Evolutionary conservation across 2,329 filamentous ascomycete species (phyloP).

Genomic region (Gyromitra esculenta): DNA sequence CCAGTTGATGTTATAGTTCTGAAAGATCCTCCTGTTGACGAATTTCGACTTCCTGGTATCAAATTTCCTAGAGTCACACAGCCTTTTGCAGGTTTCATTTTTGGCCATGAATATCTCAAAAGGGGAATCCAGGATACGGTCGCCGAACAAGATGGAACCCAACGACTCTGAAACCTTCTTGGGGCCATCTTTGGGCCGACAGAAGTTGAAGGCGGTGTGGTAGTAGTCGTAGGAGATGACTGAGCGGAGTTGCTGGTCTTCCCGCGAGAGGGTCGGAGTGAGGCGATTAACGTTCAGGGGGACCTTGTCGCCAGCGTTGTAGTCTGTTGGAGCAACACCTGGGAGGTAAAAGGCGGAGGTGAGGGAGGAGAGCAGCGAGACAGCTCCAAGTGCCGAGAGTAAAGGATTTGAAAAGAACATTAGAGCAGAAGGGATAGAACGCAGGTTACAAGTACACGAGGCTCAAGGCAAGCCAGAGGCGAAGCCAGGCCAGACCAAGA

Average conservation of each 20-base stretch:
- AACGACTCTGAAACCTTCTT: conserved; percentile 85
- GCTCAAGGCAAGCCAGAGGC: conserved; percentile 4
- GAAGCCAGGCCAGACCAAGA: conserved; percentile 1
- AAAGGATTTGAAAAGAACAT: conserved; percentile 44
- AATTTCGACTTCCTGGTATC: conserved; percentile 75
- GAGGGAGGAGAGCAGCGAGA: conserved; percentile 45
- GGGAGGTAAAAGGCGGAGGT: conserved; percentile 86
- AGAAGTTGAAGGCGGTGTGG: conserved; percentile 86
- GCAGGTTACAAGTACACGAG: conserved; percentile 4
- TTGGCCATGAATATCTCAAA: conserved; percentile 86
- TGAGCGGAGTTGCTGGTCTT: conserved; percentile 85
- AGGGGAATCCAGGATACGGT: conserved; percentile 95
- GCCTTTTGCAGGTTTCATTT: conserved; percentile 85
- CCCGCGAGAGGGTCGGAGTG: conserved; percentile 79
- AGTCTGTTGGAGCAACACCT: conserved; percentile 92
- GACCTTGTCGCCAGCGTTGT: conserved; percentile 80
- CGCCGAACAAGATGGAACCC: conserved; percentile 95
- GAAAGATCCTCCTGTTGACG: conserved; percentile 80
- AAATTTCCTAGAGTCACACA: conserved; percentile 76
- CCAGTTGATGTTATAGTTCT: conserved; percentile 95
- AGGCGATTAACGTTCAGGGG: conserved; percentile 93
- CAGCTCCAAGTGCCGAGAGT: conserved; percentile 28
- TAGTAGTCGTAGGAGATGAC: conserved; percentile 98
- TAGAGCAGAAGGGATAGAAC: neutral
- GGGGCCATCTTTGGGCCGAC: conserved; percentile 74